A percentile compares a stretch with the other conserved stretches of the same genome.
These are phyloP conservation scores for Primulina huaijiensis DNA, from an alignment of 257 asterid genomes.

Conservation along the genomic window DNA sequence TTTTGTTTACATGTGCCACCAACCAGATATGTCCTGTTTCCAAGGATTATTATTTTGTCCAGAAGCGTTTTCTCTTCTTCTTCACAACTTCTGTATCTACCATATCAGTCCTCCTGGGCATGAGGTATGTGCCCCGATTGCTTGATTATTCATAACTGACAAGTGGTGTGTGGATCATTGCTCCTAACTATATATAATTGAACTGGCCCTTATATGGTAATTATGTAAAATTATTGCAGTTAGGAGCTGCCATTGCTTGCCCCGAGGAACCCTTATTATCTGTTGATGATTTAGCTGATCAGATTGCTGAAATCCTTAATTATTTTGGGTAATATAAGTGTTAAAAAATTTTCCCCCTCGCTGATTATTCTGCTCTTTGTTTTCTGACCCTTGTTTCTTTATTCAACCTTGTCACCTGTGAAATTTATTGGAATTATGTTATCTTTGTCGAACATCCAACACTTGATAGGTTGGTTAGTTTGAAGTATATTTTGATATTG, in stretches of 20 bases:
- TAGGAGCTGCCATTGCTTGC: constrained; percentile 59
- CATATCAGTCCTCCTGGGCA: constrained; percentile 78
- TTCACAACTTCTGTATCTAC: constrained; percentile 76
- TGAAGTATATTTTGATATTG: too few relatives aligned
- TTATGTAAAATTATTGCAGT: constrained; percentile 46
- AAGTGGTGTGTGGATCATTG: constrained; percentile 1
- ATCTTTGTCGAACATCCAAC: too few relatives aligned
- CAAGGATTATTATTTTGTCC: constrained; percentile 66
- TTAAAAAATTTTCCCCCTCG: constrained; percentile 1
- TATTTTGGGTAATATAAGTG: constrained; percentile 56
- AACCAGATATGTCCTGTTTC: constrained; percentile 68
- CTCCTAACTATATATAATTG: constrained; percentile 5
- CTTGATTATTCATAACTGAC: constrained; percentile 11
- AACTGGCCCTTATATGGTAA: constrained; percentile 26
- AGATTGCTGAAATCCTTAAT: constrained; percentile 70
- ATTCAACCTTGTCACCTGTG: not conserved
- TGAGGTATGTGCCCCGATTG: constrained; percentile 48
- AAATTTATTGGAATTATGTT: not conserved
- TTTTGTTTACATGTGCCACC: constrained; percentile 33
- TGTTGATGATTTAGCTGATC: constrained; percentile 77
- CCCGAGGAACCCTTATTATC: constrained; percentile 54
- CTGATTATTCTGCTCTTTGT: not conserved
- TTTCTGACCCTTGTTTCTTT: constrained; percentile 7
- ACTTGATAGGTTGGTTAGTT: too few relatives aligned
- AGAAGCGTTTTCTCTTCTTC: constrained; percentile 64